Evolutionary conservation across 2,329 filamentous ascomycete species (phyloP), one percentile per base, ranked within the genome.

Genomic region (Hymenoscyphus infarciens): DNA sequence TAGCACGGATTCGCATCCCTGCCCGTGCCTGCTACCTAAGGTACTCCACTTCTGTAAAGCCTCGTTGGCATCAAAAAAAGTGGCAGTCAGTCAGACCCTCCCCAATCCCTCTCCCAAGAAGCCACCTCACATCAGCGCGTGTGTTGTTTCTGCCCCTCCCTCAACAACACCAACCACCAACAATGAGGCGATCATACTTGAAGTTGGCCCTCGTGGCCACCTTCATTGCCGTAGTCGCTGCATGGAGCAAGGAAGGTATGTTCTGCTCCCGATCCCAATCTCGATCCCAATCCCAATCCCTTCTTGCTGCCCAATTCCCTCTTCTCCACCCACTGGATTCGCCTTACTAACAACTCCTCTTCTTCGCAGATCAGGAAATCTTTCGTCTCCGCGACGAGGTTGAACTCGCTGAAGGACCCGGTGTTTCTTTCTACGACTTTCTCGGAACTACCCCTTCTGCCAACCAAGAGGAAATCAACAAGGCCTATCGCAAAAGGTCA

Each of bases 351-450:
- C 61, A 62, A 60, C 38, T 56, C 16, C 1, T 63, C 60, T 31
- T 49, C 60, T 31, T 49, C 42, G n/a, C 72, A 96, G 95, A 99
- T 78, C 92, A 96, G 75, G 95, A 99, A 79, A 98, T 99, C 80
- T 99, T 99, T 81, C 90, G 92, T 71, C 83, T 99, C 66, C 89
- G 89, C 73, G 92, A 97, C 79, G 95, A 98, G 75, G 85, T 99
- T 61, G 80, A 84, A 64, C 78, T 85, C 54, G 81, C 87, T 68
- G 91, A 97, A 76, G 92, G 95, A 63, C 73, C 81, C 59, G 88
- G 90, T 66, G 83, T 91, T 64, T 95, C 91, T 70, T 99, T 99
- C 78, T 99, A 99, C 84, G 88, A 96, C 74, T 95, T 97, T 78
- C 82, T 99, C 66, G 92, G 89, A 72, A 84, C 97, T 68, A 81